Base-by-base conservation (phyloP, 345 rosid species). In the Boechera retrofracta region DNA sequence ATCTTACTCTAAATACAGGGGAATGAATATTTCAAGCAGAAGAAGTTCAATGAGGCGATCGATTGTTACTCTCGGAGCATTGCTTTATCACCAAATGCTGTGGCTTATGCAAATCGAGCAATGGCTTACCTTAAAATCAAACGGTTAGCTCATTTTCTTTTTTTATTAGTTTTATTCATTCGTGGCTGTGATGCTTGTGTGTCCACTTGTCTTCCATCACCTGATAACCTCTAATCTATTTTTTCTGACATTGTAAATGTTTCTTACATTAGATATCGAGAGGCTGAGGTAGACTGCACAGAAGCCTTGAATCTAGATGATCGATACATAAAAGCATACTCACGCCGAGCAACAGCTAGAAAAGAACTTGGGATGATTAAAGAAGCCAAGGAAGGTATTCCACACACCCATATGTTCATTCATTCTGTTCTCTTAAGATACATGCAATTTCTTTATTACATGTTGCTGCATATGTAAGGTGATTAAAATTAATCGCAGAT, bases 291-390 rank as follows among this genome's bases (percentile, higher is more conserved):
- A 81, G 96, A 95, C 77, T 92, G 99, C 80, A 85, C 99, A 31
- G 98, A 95, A 89, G 94, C 94, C 56, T 83, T 95, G 75, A 89
- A 87, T 82, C 80, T 91, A 5, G 99, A 95, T 84, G 98, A 95
- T 67, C 94, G 87, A 70, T 92, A 88, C 76, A 84, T 86, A 47
- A 92, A 95, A 83, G 97, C 98, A 10, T 92, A 92, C 68, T 90
- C 98, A 72, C 94, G 97, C 49, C 88, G 97, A 81, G 98, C 98
- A 59, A 86, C 92, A 7, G 94, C 97, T 33, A 90, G 96, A 73
- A 90, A 86, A 77, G 93, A 89, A 83, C 85, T 95, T 36, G 85
- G 87, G 53, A 85, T 85, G 74, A 77, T 89, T 71, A 92, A 89
- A 82, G 92, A 85, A 79, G 90, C 98, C 13, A 48, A 89, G 9